Conservation (phyloP, 108 stramenopile genomes). For the Stephanodiscus triporus region DNA sequence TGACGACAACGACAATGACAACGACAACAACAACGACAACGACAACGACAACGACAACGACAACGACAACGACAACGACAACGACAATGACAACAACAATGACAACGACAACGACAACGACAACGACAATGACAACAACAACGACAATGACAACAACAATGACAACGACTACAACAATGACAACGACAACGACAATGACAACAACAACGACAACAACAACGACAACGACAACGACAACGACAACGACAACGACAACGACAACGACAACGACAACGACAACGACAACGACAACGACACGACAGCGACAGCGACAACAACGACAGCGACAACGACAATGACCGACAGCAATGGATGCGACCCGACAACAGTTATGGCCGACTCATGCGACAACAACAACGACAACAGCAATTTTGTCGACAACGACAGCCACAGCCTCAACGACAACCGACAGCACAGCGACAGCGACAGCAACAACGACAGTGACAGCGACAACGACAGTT, state of each 20-base stretch:
- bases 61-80: not conserved
- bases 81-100: not conserved
- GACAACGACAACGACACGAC: too few species aligned
- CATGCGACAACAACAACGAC: not conserved
- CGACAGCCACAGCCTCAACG: too few species aligned
- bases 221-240: not conserved
- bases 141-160: not conserved
- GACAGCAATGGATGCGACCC: not conserved
- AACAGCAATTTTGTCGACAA: too few species aligned
- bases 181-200: not conserved
- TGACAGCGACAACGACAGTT: not conserved
- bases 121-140: not conserved
- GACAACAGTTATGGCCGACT: too few species aligned
- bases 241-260: not conserved
- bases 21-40: not conserved
- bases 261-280: not conserved
- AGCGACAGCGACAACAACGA: not conserved
- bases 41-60: not conserved
- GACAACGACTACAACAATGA: not conserved
- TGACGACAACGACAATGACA: not conserved
- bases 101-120: not conserved
- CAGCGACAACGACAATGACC: not conserved
- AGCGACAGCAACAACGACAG: not conserved
- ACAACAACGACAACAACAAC: not conserved
- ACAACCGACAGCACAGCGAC: too few species aligned